Base-by-base conservation (phyloP, 2,329 filamentous ascomycete genomes). In the Pseudofabraea citricarpa region DNA sequence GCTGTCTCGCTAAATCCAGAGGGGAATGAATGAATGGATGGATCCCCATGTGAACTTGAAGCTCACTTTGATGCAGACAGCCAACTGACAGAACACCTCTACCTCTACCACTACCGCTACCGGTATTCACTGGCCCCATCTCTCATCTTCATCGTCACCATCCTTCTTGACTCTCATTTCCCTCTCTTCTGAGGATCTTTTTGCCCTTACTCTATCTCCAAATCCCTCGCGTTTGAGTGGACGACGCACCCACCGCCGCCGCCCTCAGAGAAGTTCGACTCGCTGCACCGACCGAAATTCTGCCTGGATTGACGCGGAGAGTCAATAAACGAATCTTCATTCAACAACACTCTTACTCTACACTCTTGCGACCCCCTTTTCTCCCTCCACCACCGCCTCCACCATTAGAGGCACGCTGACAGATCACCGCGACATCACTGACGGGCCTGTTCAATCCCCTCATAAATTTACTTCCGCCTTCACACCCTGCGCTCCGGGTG, bases 401-500 rank as follows among this genome's bases (percentile, higher is more conserved):
- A 36, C 42, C 42, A 40, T 45, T 29, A 43, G 19, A 6, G 19
- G 13, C 24, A 40, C 15, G 24, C 16, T 23, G 15, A 15, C 38
- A 21, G 24, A n/a, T 13, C n/a, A 12, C 13, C 9, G 13, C n/a
- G 19, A 16, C 2, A n/a, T 15, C 19, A 32, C 19, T 32, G 15
- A 6, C 15, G 8, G 29, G 19, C 29, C 29, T 32, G 19, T 21
- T 9, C 15, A n/a, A 37, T 37, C 35, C 23, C 16, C 21, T 23
- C 19, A 43, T 23, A 20, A 20, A 9, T 7, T 26, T 12, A 18
- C 38, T 44, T 29, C 44, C 46, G 43, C 47, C n/a, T 43, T 43
- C 39, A 52, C 41, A 44, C 53, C 45, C 44, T 48, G 50, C 49
- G 48, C 49, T 43, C 39, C 41, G 48, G 54, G 52, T 52, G 54